phyloP scores from a whole-genome alignment of 2,329 filamentous ascomycete species.

The Tolypocladium cylindrosporum region DNA sequence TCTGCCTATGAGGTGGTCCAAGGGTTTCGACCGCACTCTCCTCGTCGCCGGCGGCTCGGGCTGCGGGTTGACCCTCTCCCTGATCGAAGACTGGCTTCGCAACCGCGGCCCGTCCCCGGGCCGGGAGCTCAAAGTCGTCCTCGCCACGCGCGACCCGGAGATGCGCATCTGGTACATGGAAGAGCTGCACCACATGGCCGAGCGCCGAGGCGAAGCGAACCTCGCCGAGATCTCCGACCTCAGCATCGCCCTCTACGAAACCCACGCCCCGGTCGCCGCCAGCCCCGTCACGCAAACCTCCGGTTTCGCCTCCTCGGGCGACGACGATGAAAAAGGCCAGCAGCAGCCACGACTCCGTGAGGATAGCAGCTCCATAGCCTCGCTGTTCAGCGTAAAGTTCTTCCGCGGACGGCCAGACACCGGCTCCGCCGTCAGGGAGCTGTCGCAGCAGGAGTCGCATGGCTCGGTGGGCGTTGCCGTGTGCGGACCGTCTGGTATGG shows the following conservation, averaged over 20 bases:
- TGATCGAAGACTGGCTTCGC: conserved; percentile 29
- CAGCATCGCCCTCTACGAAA: conserved; percentile 5
- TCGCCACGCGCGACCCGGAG: conserved; percentile 17
- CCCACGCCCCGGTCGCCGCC: not conserved
- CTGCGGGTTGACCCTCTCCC: conserved; percentile 38
- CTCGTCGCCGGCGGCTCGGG: conserved; percentile 47
- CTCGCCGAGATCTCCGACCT: conserved; percentile 3
- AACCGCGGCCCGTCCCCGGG: conserved; percentile 3
- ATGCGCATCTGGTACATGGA: conserved; percentile 18
- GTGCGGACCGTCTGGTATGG: conserved; percentile 14
- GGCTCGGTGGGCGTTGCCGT: conserved; percentile 11
- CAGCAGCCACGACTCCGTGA: not conserved
- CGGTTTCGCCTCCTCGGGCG: not conserved
- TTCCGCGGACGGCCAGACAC: conserved; percentile 10
- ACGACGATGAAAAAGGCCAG: not conserved
- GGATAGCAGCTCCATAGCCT: not conserved
- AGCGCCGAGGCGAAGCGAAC: not conserved
- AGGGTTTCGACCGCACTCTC: conserved; percentile 30
- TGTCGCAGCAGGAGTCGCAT: not conserved
- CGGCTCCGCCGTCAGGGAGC: not conserved
- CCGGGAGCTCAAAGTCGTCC: conserved; percentile 9
- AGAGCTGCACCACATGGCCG: conserved; percentile 6
- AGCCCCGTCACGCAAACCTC: not conserved
- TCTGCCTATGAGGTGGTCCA: conserved; percentile 24
- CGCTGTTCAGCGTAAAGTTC: conserved; percentile 3